phyloP scores from a whole-genome alignment of 108 stramenopile species.

The Cyclostephanos tholiformis region DNA sequence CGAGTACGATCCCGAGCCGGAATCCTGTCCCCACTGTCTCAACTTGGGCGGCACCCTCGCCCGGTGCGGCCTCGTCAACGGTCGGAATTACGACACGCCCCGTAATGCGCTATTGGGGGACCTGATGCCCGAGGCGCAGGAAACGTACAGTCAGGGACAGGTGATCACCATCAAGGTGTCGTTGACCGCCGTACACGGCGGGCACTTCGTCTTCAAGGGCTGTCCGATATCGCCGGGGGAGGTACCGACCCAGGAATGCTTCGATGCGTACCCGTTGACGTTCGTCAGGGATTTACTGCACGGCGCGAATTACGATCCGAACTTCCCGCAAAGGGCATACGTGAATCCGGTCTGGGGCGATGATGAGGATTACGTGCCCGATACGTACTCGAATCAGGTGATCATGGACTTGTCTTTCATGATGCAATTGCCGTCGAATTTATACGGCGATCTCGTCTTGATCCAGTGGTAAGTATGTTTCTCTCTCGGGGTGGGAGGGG shows the following conservation, averaged over 20 bases:
- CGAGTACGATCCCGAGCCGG: slow-evolving; percentile 32
- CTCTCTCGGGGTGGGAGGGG: too few species aligned
- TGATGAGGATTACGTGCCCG: slow-evolving; percentile 24
- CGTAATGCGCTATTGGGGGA: slow-evolving; percentile 14
- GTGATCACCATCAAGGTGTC: slow-evolving; percentile 42
- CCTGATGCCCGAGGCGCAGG: slow-evolving; percentile 14
- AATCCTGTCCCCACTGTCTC: slow-evolving; percentile 50
- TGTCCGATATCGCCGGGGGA: slow-evolving; percentile 52
- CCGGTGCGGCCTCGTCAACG: slow-evolving; percentile 34
- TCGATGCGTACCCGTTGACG: slow-evolving; percentile 24
- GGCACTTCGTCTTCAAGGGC: slow-evolving; percentile 51
- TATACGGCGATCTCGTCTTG: slow-evolving; percentile 68
- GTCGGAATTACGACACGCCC: slow-evolving; percentile 44
- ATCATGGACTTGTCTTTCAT: slow-evolving; percentile 46
- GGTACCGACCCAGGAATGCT: slow-evolving; percentile 44
- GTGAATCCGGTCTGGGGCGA: slow-evolving; percentile 16
- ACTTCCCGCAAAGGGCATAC: slow-evolving; percentile 47
- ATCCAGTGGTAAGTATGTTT: slow-evolving; percentile 75
- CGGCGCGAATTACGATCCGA: slow-evolving; percentile 35
- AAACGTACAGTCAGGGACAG: slow-evolving; percentile 38
- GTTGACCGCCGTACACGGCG: slow-evolving; percentile 59
- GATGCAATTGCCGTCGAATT: slow-evolving; percentile 53
- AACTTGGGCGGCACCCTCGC: slow-evolving; percentile 46
- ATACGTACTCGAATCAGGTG: slow-evolving; percentile 17
- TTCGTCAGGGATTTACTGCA: slow-evolving; percentile 43